Conservation (phyloP, 2,329 filamentous ascomycete species). For the Fusarium austroafricanum region DNA sequence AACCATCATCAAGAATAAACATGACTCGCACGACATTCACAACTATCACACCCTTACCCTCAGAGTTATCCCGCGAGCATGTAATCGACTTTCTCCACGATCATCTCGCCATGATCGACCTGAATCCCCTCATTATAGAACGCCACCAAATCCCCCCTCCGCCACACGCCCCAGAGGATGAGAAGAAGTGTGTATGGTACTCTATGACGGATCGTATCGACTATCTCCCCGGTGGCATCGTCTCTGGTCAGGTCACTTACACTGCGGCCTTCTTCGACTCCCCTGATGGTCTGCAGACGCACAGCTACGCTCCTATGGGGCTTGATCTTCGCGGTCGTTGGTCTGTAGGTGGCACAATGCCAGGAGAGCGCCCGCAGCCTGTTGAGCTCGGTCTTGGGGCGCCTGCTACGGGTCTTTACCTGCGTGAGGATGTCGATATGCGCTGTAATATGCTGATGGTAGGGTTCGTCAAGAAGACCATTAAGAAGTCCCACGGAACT, state of each 20-base stretch:
- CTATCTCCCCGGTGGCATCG: slow-evolving; percentile 75
- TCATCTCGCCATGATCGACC: slow-evolving; percentile 85
- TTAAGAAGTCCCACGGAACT: slow-evolving; percentile 78
- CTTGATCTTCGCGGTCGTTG: slow-evolving; percentile 83
- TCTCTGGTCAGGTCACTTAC: slow-evolving; percentile 77
- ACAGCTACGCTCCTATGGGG: slow-evolving; percentile 84
- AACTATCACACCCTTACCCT: slow-evolving; percentile 80
- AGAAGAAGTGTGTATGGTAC: slow-evolving; percentile 81
- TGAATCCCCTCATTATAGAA: slow-evolving; percentile 85
- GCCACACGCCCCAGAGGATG: slow-evolving; percentile 73
- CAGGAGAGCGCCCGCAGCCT: slow-evolving; percentile 74
- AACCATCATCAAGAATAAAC: slow-evolving; percentile 14
- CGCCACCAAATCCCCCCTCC: slow-evolving; percentile 77
- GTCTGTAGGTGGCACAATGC: slow-evolving; percentile 77
- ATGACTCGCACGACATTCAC: slow-evolving; percentile 72
- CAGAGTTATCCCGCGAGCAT: slow-evolving; percentile 73
- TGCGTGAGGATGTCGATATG: slow-evolving; percentile 87
- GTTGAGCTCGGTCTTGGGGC: slow-evolving; percentile 74
- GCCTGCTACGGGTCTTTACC: slow-evolving; percentile 77
- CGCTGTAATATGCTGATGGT: slow-evolving; percentile 82
- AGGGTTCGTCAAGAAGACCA: slow-evolving; percentile 82
- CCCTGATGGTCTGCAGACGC: slow-evolving; percentile 79
- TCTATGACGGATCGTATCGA: slow-evolving; percentile 80
- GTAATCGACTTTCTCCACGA: slow-evolving; percentile 81
- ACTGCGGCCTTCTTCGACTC: slow-evolving; percentile 84